Evolutionary conservation across 768 basidiomycete species (phyloP).

Genomic region (Daedaleopsis sinensis): DNA sequence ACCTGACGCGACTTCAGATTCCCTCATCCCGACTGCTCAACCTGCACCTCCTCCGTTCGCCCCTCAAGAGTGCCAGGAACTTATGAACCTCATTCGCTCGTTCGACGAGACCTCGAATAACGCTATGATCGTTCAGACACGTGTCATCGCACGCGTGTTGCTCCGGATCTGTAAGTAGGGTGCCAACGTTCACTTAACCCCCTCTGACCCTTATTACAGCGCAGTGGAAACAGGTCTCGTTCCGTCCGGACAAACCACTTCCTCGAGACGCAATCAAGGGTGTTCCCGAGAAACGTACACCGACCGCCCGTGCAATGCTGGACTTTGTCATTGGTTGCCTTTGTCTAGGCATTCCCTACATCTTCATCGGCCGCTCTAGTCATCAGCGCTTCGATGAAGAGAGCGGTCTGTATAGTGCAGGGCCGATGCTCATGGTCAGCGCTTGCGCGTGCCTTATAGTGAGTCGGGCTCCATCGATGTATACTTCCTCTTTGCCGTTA

Average conservation of each 20-base stretch:
- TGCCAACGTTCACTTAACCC: not conserved
- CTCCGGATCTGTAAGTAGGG: conserved; percentile 61
- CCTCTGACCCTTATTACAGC: conserved; percentile 36
- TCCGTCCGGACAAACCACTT: conserved; percentile 69
- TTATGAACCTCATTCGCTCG: conserved; percentile 60
- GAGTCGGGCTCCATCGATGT: conserved; percentile 5
- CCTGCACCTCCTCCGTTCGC: conserved; percentile 67
- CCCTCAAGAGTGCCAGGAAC: conserved; percentile 77
- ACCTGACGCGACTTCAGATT: conserved; percentile 47
- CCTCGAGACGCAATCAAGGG: conserved; percentile 51
- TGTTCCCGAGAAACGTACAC: conserved; percentile 34
- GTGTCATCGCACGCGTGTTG: conserved; percentile 69
- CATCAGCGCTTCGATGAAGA: conserved; percentile 62
- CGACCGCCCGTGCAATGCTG: conserved; percentile 51
- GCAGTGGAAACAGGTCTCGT: conserved; percentile 71
- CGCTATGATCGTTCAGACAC: conserved; percentile 55
- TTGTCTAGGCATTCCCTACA: conserved; percentile 79
- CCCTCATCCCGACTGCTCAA: conserved; percentile 62
- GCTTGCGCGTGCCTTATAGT: conserved; percentile 48
- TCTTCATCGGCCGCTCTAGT: conserved; percentile 62
- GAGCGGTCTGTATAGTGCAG: conserved; percentile 48
- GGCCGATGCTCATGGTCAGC: conserved; percentile 64
- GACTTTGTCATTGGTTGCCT: conserved; percentile 65
- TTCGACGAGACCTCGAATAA: conserved; percentile 45
- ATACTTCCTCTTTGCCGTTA: conserved; percentile 4